A percentile compares a stretch with the other conserved stretches of the same genome.
Conservation (phyloP, 768 basidiomycete genomes). For the Agaricus sinodeliciosus region DNA sequence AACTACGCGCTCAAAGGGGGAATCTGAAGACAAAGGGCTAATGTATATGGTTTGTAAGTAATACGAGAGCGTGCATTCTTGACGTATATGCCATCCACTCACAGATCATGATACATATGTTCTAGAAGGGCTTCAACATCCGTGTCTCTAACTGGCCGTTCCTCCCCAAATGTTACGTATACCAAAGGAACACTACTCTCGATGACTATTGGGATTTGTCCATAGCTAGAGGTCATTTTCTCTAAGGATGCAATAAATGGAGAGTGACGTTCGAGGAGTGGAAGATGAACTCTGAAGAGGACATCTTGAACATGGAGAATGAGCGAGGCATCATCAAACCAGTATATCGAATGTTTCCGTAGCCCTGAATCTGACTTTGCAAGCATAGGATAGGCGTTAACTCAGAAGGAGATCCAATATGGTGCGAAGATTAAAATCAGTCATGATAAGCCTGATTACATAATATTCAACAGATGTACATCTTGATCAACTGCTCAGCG, state of each 20-base stretch:
- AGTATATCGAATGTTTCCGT: constrained; percentile 41
- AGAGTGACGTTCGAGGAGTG: constrained; percentile 48
- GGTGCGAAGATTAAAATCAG: not conserved
- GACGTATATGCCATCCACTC: constrained; percentile 23
- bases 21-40: constrained; percentile 40
- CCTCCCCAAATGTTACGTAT: constrained; percentile 20
- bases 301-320: constrained; percentile 37
- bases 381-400: not conserved
- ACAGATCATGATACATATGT: constrained; percentile 66
- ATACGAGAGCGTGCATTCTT: not conserved
- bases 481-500: not conserved
- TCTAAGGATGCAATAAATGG: constrained; percentile 21
- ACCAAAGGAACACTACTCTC: not conserved
- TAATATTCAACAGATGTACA: not conserved
- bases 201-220: not conserved
- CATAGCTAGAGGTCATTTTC: not conserved
- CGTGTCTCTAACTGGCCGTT: constrained; percentile 27
- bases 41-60: constrained; percentile 1
- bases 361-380: too few species aligned
- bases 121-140: constrained; percentile 56
- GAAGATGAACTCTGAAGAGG: constrained; percentile 51
- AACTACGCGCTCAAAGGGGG: constrained; percentile 41
- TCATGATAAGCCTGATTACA: not conserved
- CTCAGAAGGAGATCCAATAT: not conserved
- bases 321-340: constrained; percentile 63